Evolutionary conservation across 495 filamentous ascomycete genomes (phyloP).

Genomic region (Annulohypoxylon nitens): DNA sequence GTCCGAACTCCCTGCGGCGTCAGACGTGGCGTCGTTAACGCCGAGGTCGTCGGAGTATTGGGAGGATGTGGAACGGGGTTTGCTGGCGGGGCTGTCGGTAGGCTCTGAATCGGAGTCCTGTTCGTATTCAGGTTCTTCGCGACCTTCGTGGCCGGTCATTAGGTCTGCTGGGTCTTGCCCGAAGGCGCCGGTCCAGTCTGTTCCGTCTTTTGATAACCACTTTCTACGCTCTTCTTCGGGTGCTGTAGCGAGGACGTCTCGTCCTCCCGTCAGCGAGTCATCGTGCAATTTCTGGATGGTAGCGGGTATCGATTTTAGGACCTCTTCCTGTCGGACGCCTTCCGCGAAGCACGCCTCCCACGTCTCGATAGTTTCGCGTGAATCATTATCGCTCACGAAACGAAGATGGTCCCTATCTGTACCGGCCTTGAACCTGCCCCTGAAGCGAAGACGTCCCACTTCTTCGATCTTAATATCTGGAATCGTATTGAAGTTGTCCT

Average conservation of each 20-base stretch:
- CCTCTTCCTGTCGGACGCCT: slow-evolving; percentile 77
- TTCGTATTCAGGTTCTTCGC: slow-evolving; percentile 59
- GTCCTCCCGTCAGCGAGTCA: slow-evolving; percentile 77
- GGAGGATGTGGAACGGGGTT: slow-evolving; percentile 11
- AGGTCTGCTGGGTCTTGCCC: slow-evolving; percentile 68
- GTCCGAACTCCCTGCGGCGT: slow-evolving; percentile 17
- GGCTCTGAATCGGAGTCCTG: slow-evolving; percentile 61
- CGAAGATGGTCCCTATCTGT: slow-evolving; percentile 87
- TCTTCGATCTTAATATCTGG: slow-evolving; percentile 77
- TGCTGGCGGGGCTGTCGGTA: slow-evolving; percentile 57
- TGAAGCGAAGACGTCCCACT: slow-evolving; percentile 84
- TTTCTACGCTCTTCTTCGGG: slow-evolving; percentile 75
- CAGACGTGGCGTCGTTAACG: slow-evolving; percentile 56
- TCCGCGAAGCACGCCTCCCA: slow-evolving; percentile 93
- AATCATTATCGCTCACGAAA: slow-evolving; percentile 89
- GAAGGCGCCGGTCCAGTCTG: slow-evolving; percentile 92
- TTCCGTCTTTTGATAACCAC: slow-evolving; percentile 84
- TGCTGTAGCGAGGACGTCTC: slow-evolving; percentile 81
- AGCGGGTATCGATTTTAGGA: slow-evolving; percentile 75
- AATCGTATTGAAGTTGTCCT: slow-evolving; percentile 72
- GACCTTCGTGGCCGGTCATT: slow-evolving; percentile 57
- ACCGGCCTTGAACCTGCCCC: slow-evolving; percentile 85
- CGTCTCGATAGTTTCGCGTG: slow-evolving; percentile 90
- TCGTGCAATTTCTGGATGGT: slow-evolving; percentile 80
- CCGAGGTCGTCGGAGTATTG: slow-evolving; percentile 56